Evolutionary conservation across 2,329 filamentous ascomycete genomes (phyloP), one percentile per base, ranked within the genome.

Genomic region (Phialophora chinensis): DNA sequence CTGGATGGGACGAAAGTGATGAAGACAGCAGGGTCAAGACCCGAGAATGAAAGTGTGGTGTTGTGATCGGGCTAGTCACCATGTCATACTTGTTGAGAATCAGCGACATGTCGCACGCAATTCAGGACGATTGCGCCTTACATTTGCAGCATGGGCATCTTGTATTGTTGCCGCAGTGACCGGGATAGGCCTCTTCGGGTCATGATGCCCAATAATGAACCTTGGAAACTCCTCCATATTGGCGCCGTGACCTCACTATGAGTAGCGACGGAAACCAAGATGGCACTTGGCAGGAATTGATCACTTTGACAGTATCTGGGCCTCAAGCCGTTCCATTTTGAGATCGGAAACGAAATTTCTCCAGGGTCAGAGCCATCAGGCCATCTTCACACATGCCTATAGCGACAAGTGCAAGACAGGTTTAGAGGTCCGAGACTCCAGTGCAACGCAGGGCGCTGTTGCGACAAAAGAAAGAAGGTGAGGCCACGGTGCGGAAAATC

Each of bases 161-260:
- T 81, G 81, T 44, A 88, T 77, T 47, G 85, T 75, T 67, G 84
- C 77, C 14, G 80, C 72, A n/a, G 83, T 81, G 61, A 86, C 81
- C 38, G 82, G 78, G 52, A 80, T 69, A 17, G 78, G 73, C 20
- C 86, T 81, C 65, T 83, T 83, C 42, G 81, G 82, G 74, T 89
- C 86, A 79, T 89, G 86, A 65, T 88, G 86, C 66, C 86, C 87
- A 69, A 89, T 80, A 71, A 85, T 87, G 73, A 88, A 87, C 20
- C 82, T 77, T 25, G 84, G 72, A 62, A 75, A 72, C 53, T 78
- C 77, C 8, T 81, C 78, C 44, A 69, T 72, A 20, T 62, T 35
- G 27, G 6, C 2, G 11, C 20, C 44, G 29, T 52, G 29, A 20
- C 44, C 27, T 61, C 29, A n/a, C 38, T 17, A n/a, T n/a, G 17